phyloP scores from a whole-genome alignment of 306 rosid species.

The Vicia faba region DNA sequence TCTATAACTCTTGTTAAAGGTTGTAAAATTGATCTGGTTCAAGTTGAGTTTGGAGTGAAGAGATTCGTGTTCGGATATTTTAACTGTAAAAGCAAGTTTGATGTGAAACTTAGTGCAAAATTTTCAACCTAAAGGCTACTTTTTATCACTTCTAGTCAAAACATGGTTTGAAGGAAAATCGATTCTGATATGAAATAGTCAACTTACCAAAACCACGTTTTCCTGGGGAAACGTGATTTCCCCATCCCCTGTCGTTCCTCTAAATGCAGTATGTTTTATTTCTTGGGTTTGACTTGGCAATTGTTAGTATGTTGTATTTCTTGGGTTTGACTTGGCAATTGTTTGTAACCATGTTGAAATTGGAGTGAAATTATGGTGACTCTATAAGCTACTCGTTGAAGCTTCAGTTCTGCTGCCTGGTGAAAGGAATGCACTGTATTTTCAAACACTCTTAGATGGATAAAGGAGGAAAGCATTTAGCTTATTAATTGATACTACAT shows the following conservation, averaged over 20 bases:
- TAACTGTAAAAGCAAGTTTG: background rate
- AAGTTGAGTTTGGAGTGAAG: background rate
- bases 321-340: background rate
- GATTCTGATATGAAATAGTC: background rate
- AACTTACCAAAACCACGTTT: background rate
- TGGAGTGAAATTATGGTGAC: background rate
- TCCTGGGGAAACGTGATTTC: background rate
- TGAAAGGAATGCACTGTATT: background rate
- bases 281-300: too few species aligned
- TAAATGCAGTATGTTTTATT: background rate
- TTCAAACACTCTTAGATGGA: background rate
- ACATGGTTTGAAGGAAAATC: background rate
- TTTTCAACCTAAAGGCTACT: background rate
- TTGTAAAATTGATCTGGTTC: background rate
- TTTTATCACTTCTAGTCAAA: conserved; percentile 3
- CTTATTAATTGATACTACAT: too few species aligned
- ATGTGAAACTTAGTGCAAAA: background rate
- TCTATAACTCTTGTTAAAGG: background rate
- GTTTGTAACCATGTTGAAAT: background rate
- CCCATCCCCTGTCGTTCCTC: background rate
- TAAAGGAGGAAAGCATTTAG: background rate
- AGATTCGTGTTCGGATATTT: background rate
- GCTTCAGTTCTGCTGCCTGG: background rate
- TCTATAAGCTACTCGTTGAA: conserved; percentile 3
- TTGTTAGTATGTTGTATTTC: background rate